Evolutionary conservation across 2,329 filamentous ascomycete genomes (phyloP), one percentile per base, ranked within the genome.

Genomic region (Phoma herbarum): DNA sequence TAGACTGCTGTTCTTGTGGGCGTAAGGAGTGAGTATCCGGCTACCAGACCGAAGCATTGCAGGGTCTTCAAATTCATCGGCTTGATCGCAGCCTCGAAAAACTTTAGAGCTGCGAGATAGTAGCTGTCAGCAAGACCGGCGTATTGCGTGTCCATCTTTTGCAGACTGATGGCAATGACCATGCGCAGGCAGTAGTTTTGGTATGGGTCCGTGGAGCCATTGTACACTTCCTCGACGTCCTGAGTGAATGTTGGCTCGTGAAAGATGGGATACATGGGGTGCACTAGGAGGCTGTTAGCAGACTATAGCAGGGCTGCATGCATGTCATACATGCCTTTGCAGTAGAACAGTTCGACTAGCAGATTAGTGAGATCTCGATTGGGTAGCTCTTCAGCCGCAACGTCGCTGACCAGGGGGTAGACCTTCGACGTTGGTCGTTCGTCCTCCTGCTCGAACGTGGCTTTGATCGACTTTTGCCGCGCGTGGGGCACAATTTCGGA

Each of bases 61-160:
- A 98, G 80, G 0, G 95, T 96, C 69, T 89, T 91, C 28, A 97
- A 79, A 74, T 98, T 92, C 82, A 96, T 97, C n/a, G 90, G 88
- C 52, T 89, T 88, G 53, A 98, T 85, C 11, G 96, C 88, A 2
- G 88, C 87, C 75, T 97, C 91, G 61, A 98, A 88, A 68, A 89
- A 89, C 61, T 89, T 88, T 80, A 98, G 88, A 5, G 94, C 94
- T 23, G 93, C 91, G 22, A 97, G 84, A 72, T 97, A 98, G 79
- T 96, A 98, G 73, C 92, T 93, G 77, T 98, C 94, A 28, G 95
- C 94, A 26, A 98, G 82, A 23, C 93, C 93, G n/a, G 93, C 93
- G 76, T 95, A 98, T 64, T 91, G 88, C 0, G 89, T 86, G 73
- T 93, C 92, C 70, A 97, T 84, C 77, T 96, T 97, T 77, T 98